Base-by-base conservation (phyloP, 2,329 filamentous ascomycete species). In the Coleophoma eucalyptorum region DNA sequence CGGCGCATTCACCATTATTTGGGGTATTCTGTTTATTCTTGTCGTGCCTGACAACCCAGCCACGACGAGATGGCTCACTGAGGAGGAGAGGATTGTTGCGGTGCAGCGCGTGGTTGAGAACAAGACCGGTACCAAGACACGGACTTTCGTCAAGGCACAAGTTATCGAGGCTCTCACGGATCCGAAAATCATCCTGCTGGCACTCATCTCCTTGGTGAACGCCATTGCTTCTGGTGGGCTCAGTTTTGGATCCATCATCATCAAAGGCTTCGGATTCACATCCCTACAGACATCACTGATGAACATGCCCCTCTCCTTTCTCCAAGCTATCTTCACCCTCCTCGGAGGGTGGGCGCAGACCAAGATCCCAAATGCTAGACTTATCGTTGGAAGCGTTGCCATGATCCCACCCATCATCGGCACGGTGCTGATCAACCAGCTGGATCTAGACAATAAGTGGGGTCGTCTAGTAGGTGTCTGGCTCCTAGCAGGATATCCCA, bases 231-330 rank as follows among this genome's bases (percentile, higher is more conserved):
- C 52, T 18, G 54, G 54, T 12, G 58, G 58, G 5, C 37, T 60
- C 16, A 50, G 51, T 40, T 72, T 69, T 54, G 67, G 65, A 18
- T 63, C 65, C 10, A 67, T 71, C 35, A 66, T 72, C 44, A 70
- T 72, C 51, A 57, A 61, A 18, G 65, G 66, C 11, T 65, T 72
- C 20, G 70, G 69, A 3, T 72, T 69, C 51, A 62, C 60, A 0
- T 50, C 64, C 2, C 58, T 70, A 2, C 54, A 67, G 31, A 62
- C 67, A 1, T 67, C 69, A 1, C 56, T 72, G 13, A 57, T 72
- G 31, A 86, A 84, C 60, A 86, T 87, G 55, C 84, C 84, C n/a
- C 42, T 44, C 11, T 54, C 50, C 11, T 54, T 54, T 34, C 40
- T 56, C 13, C 56, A 60, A 42, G 53, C 55, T 11, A 38, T 58